Percentiles rank a stretch among this genome's conserved stretches.
Conservation (phyloP, 768 basidiomycete species). For the Rhizopogon sp. region DNA sequence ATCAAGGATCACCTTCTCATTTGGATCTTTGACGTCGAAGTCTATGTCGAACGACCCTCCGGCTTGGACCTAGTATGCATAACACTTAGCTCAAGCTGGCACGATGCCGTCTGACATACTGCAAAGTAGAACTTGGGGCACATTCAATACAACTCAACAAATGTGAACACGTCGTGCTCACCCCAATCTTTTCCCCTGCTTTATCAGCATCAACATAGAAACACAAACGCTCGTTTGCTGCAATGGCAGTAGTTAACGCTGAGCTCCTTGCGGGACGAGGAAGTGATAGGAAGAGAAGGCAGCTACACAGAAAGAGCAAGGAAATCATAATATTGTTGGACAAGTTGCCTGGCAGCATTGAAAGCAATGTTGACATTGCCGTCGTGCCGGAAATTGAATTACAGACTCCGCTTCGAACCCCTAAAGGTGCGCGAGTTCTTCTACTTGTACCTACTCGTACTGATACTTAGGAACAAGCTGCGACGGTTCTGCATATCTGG, state of each 20-base stretch:
- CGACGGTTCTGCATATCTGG: neutral
- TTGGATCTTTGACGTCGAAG: constrained; percentile 89
- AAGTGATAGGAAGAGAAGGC: constrained; percentile 23
- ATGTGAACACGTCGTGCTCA: constrained; percentile 31
- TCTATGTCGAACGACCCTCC: constrained; percentile 97
- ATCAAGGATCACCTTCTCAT: constrained; percentile 81
- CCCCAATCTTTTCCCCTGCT: constrained; percentile 86
- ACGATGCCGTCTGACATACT: constrained; percentile 38
- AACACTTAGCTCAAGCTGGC: neutral
- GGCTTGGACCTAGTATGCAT: constrained; percentile 72
- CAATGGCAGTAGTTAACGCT: constrained; percentile 75
- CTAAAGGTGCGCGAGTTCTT: no score
- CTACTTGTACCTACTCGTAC: neutral
- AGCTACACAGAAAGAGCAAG: constrained; percentile 13
- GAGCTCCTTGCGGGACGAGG: constrained; percentile 42
- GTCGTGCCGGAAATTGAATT: constrained; percentile 8
- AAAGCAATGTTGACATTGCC: constrained; percentile 5
- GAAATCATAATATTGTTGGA: constrained; percentile 15
- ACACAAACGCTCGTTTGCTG: constrained; percentile 79
- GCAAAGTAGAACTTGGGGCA: constrained; percentile 87
- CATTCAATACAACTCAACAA: constrained; percentile 6
- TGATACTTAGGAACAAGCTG: neutral
- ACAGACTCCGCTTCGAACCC: neutral
- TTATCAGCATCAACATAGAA: constrained; percentile 98
- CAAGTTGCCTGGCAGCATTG: neutral